Evolutionary conservation across 2,329 filamentous ascomycete species (phyloP), one percentile per base, ranked within the genome.

Genomic region (Fusarium musae): DNA sequence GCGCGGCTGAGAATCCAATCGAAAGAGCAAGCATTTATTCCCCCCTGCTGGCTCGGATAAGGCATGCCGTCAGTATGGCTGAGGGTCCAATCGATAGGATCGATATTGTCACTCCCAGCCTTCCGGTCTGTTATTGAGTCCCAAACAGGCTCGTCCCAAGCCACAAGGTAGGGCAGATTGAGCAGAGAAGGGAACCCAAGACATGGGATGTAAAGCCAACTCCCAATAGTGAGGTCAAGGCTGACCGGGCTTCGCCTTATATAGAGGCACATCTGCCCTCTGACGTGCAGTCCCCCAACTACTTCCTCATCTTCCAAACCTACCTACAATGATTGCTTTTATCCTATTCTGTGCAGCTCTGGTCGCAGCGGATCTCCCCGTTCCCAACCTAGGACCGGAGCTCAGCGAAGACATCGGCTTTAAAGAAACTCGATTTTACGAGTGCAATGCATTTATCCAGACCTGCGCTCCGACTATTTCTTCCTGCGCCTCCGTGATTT

Each of bases 21-120:
- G 43, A 9, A 12, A 1, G 23, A 13, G 23, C 17, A 26, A 9
- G 1, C 17, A 2, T 13, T 13, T 28, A 0, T 19, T 4, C 16
- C 23, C 43, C 43, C 43, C 23, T 19, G 23, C 17, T 9, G 43
- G 19, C 23, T 46, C 43, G 43, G 43, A 46, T 26, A 9, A 46
- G 5, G 43, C 43, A 16, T 46, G 43, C 43, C 23, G 23, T 10
- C 23, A 46, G 11, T 26, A 26, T 46, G 17, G 23, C 11, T 19
- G 8, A 9, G 3, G 19, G 19, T 26, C 23, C 43, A 46, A 46
- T 46, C 7, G 23, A 13, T 6, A 19, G 17, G 43, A 4, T 19
- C 17, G 11, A 46, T 46, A 4, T 46, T 9, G 17, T 46, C 43
- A 13, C 7, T 6, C 11, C 43, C 11, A 19, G 17, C 43, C 23